Evolutionary conservation across 2,329 filamentous ascomycete species (phyloP).

Genomic region (Colletotrichum tanaceti): DNA sequence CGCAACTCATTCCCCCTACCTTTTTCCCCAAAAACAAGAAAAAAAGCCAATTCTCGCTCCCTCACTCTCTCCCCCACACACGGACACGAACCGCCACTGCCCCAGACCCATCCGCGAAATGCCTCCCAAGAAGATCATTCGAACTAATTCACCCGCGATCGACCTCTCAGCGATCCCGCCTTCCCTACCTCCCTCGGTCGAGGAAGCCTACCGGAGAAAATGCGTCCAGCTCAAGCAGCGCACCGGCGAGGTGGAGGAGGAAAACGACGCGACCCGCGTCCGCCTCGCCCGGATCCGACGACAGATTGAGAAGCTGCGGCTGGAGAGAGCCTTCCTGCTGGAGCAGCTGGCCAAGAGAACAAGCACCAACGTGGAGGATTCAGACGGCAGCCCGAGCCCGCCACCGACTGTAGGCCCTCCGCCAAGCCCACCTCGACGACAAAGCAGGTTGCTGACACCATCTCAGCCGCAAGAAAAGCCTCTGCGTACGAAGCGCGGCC

Average conservation of each 20-base stretch:
- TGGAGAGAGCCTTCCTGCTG: slow-evolving; percentile 82
- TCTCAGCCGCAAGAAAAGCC: slow-evolving; percentile 81
- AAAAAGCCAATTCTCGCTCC: slow-evolving; percentile 22
- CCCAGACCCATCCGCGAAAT: slow-evolving; percentile 42
- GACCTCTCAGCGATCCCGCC: slow-evolving; percentile 64
- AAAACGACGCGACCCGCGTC: slow-evolving; percentile 85
- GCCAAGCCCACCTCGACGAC: slow-evolving; percentile 40
- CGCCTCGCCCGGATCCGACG: slow-evolving; percentile 84
- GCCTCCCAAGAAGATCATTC: slow-evolving; percentile 52
- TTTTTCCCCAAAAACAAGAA: background rate
- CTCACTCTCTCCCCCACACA: slow-evolving; percentile 6
- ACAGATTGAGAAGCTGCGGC: slow-evolving; percentile 89
- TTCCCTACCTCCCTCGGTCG: slow-evolving; percentile 85
- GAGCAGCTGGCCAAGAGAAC: slow-evolving; percentile 81
- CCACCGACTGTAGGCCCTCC: slow-evolving; percentile 74
- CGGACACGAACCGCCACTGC: background rate
- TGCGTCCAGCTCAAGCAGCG: slow-evolving; percentile 94
- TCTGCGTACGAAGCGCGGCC: slow-evolving; percentile 77
- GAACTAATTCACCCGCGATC: slow-evolving; percentile 50
- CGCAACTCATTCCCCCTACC: slow-evolving; percentile 28
- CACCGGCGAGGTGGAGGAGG: slow-evolving; percentile 89
- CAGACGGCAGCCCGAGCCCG: slow-evolving; percentile 82
- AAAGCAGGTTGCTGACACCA: slow-evolving; percentile 41
- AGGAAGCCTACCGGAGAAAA: slow-evolving; percentile 95
- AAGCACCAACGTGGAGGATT: slow-evolving; percentile 80